Percentiles rank a stretch among this genome's conserved stretches.
These are phyloP conservation scores for Stagonosporopsis chrysanthemi DNA, from an alignment of 2,329 filamentous ascomycete species.

Conservation along the genomic window DNA sequence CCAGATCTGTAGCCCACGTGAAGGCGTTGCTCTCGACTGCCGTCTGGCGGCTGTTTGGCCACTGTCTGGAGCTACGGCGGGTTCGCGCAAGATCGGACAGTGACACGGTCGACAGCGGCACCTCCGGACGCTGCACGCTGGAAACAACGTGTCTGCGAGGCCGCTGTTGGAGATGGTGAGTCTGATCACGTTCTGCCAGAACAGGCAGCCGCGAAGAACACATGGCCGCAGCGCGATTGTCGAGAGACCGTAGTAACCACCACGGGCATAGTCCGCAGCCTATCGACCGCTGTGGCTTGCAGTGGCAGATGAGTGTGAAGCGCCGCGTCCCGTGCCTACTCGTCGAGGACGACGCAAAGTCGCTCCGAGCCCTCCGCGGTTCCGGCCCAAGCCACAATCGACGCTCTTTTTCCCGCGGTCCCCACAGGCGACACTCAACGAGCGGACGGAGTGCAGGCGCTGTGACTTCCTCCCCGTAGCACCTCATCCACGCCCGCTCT, in stretches of 20 bases:
- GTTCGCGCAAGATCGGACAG: neutral
- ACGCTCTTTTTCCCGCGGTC: slow-evolving; percentile 16
- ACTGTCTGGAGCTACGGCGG: slow-evolving; percentile 1
- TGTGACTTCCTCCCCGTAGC: slow-evolving; percentile 8
- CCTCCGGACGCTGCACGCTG: neutral
- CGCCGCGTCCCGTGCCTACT: neutral
- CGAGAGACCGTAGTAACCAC: neutral
- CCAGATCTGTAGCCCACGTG: slow-evolving; percentile 9
- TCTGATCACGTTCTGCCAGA: neutral
- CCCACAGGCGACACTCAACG: slow-evolving; percentile 10
- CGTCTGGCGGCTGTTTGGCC: neutral
- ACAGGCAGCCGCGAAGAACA: slow-evolving; percentile 7
- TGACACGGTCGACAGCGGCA: slow-evolving; percentile 1
- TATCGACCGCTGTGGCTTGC: slow-evolving; percentile 1
- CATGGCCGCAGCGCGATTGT: slow-evolving; percentile 11
- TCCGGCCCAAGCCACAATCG: slow-evolving; percentile 12
- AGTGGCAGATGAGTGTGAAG: neutral
- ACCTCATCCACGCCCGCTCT: slow-evolving; percentile 6
- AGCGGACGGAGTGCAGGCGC: slow-evolving; percentile 13
- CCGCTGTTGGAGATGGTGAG: neutral
- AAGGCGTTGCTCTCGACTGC: neutral
- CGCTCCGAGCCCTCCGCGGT: slow-evolving; percentile 7
- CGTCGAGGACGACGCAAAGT: neutral
- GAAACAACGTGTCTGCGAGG: neutral
- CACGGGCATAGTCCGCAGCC: slow-evolving; percentile 4